Evolutionary conservation across 2,329 filamentous ascomycete genomes (phyloP), one percentile per base, ranked within the genome.

Genomic region (Cadophora malorum): DNA sequence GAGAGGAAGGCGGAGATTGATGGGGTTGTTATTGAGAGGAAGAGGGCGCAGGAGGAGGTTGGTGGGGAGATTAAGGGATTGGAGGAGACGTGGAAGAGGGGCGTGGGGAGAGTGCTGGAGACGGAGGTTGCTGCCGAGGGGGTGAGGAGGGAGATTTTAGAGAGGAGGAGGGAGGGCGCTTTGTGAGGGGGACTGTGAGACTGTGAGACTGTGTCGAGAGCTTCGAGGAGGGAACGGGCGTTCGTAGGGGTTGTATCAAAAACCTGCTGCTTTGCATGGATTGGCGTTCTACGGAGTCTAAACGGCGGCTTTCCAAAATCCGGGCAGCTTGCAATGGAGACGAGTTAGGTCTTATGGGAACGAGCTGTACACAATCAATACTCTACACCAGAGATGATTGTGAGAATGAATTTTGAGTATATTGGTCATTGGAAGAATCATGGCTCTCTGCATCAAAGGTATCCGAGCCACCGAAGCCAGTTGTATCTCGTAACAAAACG

Each of bases 111-210:
- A 68, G 90, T 96, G 58, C 81, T 98, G 49, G 94, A 97, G 85
- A 92, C 92, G 0, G 93, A 97, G 83, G 85, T 95, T 64, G 96
- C 94, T 0, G 90, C 90, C 10, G 92, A 97, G 80, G 85, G 84
- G 60, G 75, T 97, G 74, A 84, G 88, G 76, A 81, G 82, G 73
- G 85, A 92, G 79, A 87, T 93, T 63, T 76, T 93, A 69, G 88
- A 90, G 74, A 84, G 85, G 77, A 84, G 90, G 79, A 83, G 85
- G 74, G 79, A 77, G 59, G 79, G 71, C 33, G 76, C 72, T 47
- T 10, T 41, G n/a, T 68, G 64, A 52, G 25, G 21, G 28, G 5
- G 28, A 28, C n/a, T n/a, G n/a, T n/a, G n/a, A n/a, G n/a, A 35
- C 33, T 35, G 9, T 38, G 33, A 38, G 14, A 33, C 38, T n/a